These are phyloP conservation scores for Arachis monticola DNA, from an alignment of 331 rosid genomes.

Conservation along the genomic window DNA sequence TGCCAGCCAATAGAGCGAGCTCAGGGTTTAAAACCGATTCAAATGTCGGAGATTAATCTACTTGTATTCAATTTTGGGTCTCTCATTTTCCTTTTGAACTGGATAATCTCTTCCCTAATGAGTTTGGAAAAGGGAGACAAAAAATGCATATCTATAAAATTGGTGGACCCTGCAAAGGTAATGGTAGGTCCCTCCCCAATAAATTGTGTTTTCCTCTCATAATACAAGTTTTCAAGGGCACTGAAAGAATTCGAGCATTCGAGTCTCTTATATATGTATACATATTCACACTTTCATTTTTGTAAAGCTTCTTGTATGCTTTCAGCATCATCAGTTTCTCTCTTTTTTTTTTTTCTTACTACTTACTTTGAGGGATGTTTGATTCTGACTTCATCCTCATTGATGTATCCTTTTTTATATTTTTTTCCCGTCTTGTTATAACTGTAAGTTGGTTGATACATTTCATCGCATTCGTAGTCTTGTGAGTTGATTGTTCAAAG, in stretches of 20 bases:
- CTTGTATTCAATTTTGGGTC: slow-evolving; percentile 24
- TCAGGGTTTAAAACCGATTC: slow-evolving; percentile 45
- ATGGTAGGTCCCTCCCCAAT: slow-evolving; percentile 27
- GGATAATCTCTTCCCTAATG: slow-evolving; percentile 33
- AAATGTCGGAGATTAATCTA: slow-evolving; percentile 42
- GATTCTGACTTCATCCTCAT: slow-evolving; percentile 35
- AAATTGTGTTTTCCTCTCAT: slow-evolving; percentile 33
- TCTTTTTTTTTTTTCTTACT: background rate
- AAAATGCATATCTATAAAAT: slow-evolving; percentile 22
- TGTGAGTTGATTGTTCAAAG: slow-evolving; percentile 33
- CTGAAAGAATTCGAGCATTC: slow-evolving; percentile 33
- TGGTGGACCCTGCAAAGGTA: slow-evolving; percentile 19
- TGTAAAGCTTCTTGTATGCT: slow-evolving; percentile 38
- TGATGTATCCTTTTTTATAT: background rate
- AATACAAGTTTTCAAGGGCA: slow-evolving; percentile 28
- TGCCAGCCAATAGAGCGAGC: slow-evolving; percentile 54
- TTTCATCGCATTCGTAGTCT: slow-evolving; percentile 8
- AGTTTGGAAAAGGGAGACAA: slow-evolving; percentile 30
- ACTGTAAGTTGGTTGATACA: slow-evolving; percentile 26
- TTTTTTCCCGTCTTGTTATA: slow-evolving; percentile 25
- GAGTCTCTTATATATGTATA: slow-evolving; percentile 21
- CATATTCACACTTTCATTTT: slow-evolving; percentile 18
- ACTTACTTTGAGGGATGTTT: slow-evolving; percentile 42
- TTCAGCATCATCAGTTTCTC: background rate
- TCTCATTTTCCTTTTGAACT: slow-evolving; percentile 35